These are phyloP conservation scores for Scheffersomyces lignicola DNA, from an alignment of 1,139 yeast species.

Conservation along the genomic window DNA sequence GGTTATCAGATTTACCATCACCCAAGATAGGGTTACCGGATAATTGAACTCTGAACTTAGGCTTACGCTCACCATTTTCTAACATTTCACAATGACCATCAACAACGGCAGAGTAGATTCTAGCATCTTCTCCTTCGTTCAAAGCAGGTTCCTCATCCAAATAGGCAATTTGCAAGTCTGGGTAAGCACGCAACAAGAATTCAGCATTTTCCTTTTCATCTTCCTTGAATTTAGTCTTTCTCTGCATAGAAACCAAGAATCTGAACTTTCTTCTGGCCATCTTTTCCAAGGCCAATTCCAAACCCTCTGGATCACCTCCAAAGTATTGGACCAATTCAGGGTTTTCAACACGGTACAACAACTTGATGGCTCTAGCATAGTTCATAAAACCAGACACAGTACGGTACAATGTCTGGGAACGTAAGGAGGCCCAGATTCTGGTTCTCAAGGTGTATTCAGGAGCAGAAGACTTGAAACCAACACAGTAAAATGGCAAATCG, in stretches of 20 bases:
- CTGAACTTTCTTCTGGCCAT: constrained; percentile 99
- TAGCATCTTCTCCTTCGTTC: constrained; percentile 96
- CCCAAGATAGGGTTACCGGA: constrained; percentile 99
- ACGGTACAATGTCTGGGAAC: constrained; percentile 97
- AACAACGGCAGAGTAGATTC: constrained; percentile 92
- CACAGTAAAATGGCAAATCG: constrained; percentile 96
- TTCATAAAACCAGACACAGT: constrained; percentile 99
- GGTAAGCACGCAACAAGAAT: constrained; percentile 96
- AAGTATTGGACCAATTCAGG: constrained; percentile 98
- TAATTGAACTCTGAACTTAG: constrained; percentile 94
- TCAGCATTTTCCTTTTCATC: constrained; percentile 98
- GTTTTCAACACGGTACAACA: constrained; percentile 96
- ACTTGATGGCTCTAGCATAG: constrained; percentile 96
- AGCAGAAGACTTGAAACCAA: constrained; percentile 99
- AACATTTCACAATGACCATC: constrained; percentile 98
- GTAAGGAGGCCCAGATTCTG: constrained; percentile 98
- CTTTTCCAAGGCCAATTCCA: constrained; percentile 94
- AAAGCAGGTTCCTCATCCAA: constrained; percentile 91
- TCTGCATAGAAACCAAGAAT: constrained; percentile 97
- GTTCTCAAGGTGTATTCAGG: constrained; percentile 98
- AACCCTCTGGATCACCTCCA: constrained; percentile 95
- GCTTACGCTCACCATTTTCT: constrained; percentile 98
- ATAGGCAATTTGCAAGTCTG: constrained; percentile 97
- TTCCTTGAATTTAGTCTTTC: constrained; percentile 94
- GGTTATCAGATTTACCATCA: constrained; percentile 99